phyloP scores from a whole-genome alignment of 768 basidiomycete species.

The Dentipellis sp. region DNA sequence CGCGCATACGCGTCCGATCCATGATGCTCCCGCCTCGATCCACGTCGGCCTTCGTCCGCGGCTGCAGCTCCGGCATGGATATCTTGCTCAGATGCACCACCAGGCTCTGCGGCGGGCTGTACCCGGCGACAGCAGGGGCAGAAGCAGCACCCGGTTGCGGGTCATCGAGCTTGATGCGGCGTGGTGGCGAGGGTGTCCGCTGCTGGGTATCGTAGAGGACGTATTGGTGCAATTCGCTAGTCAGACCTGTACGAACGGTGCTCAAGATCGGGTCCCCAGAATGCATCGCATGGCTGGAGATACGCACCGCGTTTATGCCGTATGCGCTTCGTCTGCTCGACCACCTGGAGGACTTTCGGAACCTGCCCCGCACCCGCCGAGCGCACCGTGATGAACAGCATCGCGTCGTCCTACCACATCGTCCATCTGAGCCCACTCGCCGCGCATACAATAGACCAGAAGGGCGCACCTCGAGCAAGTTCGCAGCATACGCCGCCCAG shows the following conservation, averaged over 20 bases:
- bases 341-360: slow-evolving; percentile 71
- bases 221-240: slow-evolving; percentile 64
- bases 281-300: background rate
- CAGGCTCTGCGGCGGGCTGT: slow-evolving; percentile 60
- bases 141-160: slow-evolving; percentile 13
- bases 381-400: slow-evolving; percentile 70
- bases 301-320: slow-evolving; percentile 61
- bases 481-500: slow-evolving; percentile 61
- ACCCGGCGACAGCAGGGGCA: slow-evolving; percentile 26
- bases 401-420: slow-evolving; percentile 54
- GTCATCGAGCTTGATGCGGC: slow-evolving; percentile 57
- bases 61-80: slow-evolving; percentile 74
- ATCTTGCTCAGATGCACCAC: slow-evolving; percentile 80
- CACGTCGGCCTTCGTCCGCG: slow-evolving; percentile 18
- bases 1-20: too few species aligned
- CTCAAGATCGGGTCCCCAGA: background rate
- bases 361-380: slow-evolving; percentile 57
- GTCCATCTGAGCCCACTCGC: background rate
- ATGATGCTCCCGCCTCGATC: background rate
- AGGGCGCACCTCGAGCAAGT: slow-evolving; percentile 46
- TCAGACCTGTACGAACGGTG: background rate
- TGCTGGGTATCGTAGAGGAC: slow-evolving; percentile 55
- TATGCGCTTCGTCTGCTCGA: slow-evolving; percentile 72
- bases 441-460: background rate
- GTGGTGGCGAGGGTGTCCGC: slow-evolving; percentile 29